Evolutionary conservation across 495 filamentous ascomycete species (phyloP).

Genomic region (Penicilliopsis zonata): DNA sequence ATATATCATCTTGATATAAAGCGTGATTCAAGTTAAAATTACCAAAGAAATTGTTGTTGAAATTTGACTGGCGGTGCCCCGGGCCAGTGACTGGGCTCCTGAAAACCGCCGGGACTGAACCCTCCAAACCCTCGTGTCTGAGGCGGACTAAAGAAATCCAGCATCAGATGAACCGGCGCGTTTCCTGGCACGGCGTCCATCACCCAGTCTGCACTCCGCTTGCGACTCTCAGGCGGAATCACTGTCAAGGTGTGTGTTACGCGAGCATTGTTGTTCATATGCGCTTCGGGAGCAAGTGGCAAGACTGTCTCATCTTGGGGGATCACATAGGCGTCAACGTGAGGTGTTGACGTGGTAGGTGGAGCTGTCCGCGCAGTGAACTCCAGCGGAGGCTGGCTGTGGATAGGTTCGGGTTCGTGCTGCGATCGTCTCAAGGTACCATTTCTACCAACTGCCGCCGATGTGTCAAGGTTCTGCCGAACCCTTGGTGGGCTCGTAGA

Average conservation of each 20-base stretch:
- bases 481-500: not conserved
- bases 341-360: no score
- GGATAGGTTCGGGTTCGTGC: not conserved
- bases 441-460: no score
- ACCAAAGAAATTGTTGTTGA: constrained; percentile 29
- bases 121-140: not conserved
- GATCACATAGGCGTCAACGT: not conserved
- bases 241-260: not conserved
- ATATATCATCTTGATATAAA: no score
- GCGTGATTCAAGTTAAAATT: not conserved
- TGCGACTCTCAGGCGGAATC: not conserved
- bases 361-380: no score
- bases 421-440: no score
- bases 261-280: no score
- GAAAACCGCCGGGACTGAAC: constrained; percentile 3
- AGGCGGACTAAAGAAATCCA: not conserved
- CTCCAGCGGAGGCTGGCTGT: not conserved
- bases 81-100: constrained; percentile 15
- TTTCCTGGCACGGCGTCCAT: not conserved
- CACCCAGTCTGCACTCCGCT: not conserved
- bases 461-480: not conserved
- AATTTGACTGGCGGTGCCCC: constrained; percentile 24
- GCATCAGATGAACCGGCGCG: not conserved
- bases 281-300: not conserved
- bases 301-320: not conserved